Evolutionary conservation across 306 rosid species (phyloP).

Genomic region (Cicer arietinum): DNA sequence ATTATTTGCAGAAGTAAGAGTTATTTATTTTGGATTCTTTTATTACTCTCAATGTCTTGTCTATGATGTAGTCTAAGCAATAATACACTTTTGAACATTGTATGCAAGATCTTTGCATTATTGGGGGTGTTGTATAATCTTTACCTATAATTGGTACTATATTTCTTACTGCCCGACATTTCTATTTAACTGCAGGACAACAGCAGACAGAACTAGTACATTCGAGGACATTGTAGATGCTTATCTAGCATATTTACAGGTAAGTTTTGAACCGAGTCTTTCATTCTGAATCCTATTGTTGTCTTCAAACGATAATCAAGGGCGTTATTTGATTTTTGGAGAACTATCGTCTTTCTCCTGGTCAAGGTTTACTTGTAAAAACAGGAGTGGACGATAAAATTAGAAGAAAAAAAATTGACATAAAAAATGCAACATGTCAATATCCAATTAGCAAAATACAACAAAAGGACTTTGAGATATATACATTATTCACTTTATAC

Average conservation of each 20-base stretch:
- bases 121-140: background rate
- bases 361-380: background rate
- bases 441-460: background rate
- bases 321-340: conserved; percentile 13
- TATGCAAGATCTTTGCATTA: conserved; percentile 18
- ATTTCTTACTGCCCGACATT: conserved; percentile 28
- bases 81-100: conserved; percentile 24
- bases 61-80: conserved; percentile 18
- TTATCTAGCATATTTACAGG: conserved; percentile 91
- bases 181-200: conserved; percentile 57
- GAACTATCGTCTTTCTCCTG: background rate
- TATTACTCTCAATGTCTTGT: conserved; percentile 16
- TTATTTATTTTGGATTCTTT: conserved; percentile 43
- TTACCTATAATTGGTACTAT: background rate
- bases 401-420: background rate
- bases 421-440: background rate
- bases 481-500: background rate
- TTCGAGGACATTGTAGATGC: conserved; percentile 89
- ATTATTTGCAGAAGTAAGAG: conserved; percentile 70
- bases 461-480: background rate
- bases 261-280: conserved; percentile 57
- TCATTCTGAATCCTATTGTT: conserved; percentile 23
- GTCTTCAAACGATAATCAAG: background rate
- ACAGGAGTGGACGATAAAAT: background rate
- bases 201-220: conserved; percentile 58